Base-by-base conservation (phyloP, 1,284 basidiomycete species). In the Apiotrichum akiyoshidainum region DNA sequence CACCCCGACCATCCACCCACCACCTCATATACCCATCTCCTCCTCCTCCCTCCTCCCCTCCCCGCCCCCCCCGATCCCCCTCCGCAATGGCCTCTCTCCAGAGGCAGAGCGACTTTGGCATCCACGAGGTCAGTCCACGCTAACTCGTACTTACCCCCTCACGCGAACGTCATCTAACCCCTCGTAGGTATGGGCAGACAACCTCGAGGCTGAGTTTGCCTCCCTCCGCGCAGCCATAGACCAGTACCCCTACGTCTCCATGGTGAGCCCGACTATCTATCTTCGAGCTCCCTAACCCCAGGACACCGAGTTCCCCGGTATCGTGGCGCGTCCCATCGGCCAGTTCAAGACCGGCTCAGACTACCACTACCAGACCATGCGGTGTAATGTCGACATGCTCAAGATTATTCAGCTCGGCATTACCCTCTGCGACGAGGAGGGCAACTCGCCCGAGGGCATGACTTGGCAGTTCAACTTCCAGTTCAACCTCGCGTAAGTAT, bases 391-490 rank as follows among this genome's bases (percentile, higher is more conserved):
- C 71, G 95, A 99, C 83, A 82, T 99, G 56, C 84, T 99, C 69
- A 93, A 92, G 80, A 92, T 98, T 78, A 97, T 99, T 57, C 95
- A 99, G 80, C 86, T 99, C 58, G 95, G 95, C 10, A 84, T 99
- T 66, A 97, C 95, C 2, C 81, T 99, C 41, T 89, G 90, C 52
- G 93, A 99, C 75, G 92, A 92, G 76, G 85, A 96, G 35, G 95
- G 95, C 9, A 87, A 93, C 70, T 85, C 87, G 59, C 91, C 94
- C 63, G 92, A 94, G 54, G 85, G 88, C 51, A 90, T 89, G 53
- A 97, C 93, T 37, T 99, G 95, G 95, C 96, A 99, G 79, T 99
- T 99, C 82, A 99, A 99, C 80, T 98, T 99, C 79, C 85, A 86
- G 67, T 99, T 99, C 80, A 92, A 86, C 78, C 80, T 92, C 65